Evolutionary conservation across 305 asterid species (phyloP).

Genomic region (Fraxinus greggii): DNA sequence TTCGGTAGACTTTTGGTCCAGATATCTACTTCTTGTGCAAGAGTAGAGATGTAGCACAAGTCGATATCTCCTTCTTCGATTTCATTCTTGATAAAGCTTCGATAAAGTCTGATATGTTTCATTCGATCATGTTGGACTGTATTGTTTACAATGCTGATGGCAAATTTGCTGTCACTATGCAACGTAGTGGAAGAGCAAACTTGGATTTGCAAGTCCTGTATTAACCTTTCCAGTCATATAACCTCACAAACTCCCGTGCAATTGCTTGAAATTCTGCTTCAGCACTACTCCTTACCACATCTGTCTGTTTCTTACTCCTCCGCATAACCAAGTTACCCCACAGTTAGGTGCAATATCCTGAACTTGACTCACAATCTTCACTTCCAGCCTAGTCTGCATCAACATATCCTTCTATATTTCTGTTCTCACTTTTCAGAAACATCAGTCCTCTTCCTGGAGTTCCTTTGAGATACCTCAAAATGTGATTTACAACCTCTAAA

Average conservation of each 20-base stretch:
- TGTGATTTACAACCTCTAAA: too few species aligned
- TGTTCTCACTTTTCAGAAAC: neutral
- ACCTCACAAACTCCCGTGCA: neutral
- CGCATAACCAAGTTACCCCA: neutral
- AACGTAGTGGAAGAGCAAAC: neutral
- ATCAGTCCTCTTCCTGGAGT: neutral
- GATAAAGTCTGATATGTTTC: neutral
- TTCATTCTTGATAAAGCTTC: neutral
- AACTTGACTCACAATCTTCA: neutral
- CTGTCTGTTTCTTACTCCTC: neutral
- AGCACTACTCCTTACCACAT: neutral
- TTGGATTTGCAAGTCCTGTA: neutral
- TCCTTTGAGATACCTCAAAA: too few species aligned
- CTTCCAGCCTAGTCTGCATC: neutral
- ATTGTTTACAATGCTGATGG: neutral
- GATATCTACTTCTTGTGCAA: neutral
- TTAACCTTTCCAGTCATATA: neutral
- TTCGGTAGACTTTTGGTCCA: neutral
- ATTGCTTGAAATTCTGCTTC: neutral
- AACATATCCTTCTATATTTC: neutral
- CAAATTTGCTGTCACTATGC: neutral
- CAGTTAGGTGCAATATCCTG: neutral
- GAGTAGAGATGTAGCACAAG: neutral
- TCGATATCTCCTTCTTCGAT: neutral
- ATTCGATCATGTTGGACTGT: neutral